These are phyloP conservation scores for Backusella westeae DNA, from an alignment of 192 early-diverging fungal genomes.

Conservation along the genomic window DNA sequence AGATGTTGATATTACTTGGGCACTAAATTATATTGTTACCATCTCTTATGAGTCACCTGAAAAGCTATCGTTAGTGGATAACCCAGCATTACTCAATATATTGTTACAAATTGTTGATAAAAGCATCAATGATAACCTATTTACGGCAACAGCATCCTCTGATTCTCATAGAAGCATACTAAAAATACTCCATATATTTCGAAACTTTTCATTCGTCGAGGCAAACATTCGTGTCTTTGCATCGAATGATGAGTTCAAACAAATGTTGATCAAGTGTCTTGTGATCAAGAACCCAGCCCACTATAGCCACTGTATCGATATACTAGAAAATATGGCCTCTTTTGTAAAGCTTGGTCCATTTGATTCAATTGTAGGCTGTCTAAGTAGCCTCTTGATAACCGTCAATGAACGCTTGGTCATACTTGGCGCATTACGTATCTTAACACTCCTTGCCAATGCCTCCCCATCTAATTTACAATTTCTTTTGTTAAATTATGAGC, in stretches of 20 bases:
- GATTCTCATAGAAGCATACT: neutral
- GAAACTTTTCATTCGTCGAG: constrained; percentile 74
- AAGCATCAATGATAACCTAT: constrained; percentile 40
- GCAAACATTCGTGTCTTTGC: constrained; percentile 52
- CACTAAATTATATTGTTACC: constrained; percentile 65
- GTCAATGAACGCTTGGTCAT: constrained; percentile 60
- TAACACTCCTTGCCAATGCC: constrained; percentile 52
- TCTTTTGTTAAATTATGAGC: constrained; percentile 44
- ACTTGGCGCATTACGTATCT: constrained; percentile 52
- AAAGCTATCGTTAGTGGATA: constrained; percentile 58
- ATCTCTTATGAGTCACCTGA: constrained; percentile 54
- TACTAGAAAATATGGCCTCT: constrained; percentile 65
- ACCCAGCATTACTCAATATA: constrained; percentile 46
- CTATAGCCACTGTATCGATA: constrained; percentile 63
- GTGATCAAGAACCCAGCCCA: constrained; percentile 47
- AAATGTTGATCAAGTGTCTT: constrained; percentile 61
- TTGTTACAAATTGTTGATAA: constrained; percentile 45
- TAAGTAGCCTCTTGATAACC: constrained; percentile 50
- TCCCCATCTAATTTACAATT: constrained; percentile 36
- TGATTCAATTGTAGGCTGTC: constrained; percentile 62
- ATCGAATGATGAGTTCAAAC: constrained; percentile 43
- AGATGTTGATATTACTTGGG: constrained; percentile 77
- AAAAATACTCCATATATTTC: constrained; percentile 58
- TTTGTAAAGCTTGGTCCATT: constrained; percentile 50
- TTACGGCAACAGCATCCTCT: neutral